Percentiles rank a stretch among this genome's conserved stretches.
These are phyloP conservation scores for Abortiporus biennis DNA, from an alignment of 1,284 basidiomycete genomes.

Conservation along the genomic window DNA sequence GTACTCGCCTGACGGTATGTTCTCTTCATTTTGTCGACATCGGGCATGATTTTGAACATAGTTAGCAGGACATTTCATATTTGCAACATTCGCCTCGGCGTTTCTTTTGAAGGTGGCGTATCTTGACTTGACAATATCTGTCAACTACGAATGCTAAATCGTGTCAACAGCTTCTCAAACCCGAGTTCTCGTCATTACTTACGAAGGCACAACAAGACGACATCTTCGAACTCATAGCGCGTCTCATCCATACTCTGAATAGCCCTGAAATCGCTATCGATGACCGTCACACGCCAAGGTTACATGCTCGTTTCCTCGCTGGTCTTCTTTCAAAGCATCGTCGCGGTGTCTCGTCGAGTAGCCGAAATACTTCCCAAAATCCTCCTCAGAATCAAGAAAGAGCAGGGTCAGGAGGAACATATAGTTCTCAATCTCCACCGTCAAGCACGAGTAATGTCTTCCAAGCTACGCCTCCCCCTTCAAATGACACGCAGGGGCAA, in stretches of 20 bases:
- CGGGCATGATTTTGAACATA: background rate
- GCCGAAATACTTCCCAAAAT: conserved; percentile 40
- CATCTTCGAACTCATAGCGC: conserved; percentile 65
- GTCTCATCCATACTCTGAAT: conserved; percentile 65
- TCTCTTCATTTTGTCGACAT: background rate
- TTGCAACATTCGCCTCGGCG: conserved; percentile 80
- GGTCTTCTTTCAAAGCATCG: conserved; percentile 62
- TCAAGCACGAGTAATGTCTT: conserved; percentile 8
- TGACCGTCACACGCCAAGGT: conserved; percentile 73
- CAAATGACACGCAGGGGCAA: conserved; percentile 2
- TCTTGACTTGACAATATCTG: too few relatives aligned
- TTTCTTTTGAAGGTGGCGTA: conserved; percentile 75
- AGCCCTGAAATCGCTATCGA: conserved; percentile 76
- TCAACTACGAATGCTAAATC: too few relatives aligned
- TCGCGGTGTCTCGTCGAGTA: conserved; percentile 48
- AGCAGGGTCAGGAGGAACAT: conserved; percentile 14
- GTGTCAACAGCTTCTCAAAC: conserved; percentile 53
- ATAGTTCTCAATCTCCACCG: conserved; percentile 3
- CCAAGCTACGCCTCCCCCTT: background rate
- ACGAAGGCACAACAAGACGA: conserved; percentile 56
- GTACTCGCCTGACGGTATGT: conserved; percentile 72
- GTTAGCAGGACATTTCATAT: conserved; percentile 67
- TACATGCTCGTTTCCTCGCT: conserved; percentile 76
- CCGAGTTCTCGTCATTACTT: conserved; percentile 61
- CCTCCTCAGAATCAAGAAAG: conserved; percentile 25